Percentiles rank a stretch among this genome's conserved stretches.
Conservation (phyloP, 129 eudicot genomes). For the Oenanthe sinensis region DNA sequence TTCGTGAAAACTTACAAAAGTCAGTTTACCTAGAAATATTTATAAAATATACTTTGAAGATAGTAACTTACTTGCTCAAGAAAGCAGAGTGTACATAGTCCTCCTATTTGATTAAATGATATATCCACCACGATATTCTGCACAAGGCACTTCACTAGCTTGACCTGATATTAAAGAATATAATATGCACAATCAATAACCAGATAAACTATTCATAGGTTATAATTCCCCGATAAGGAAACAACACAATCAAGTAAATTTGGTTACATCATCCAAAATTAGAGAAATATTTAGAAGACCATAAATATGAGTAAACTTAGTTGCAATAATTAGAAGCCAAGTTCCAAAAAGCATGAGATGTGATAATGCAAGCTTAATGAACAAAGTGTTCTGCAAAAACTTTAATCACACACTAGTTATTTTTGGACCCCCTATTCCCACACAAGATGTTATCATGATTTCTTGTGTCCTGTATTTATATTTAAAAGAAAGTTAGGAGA, state of each 20-base stretch:
- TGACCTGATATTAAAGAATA: constrained; percentile 56
- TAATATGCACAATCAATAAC: constrained; percentile 4
- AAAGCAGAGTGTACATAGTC: constrained; percentile 84
- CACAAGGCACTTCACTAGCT: constrained; percentile 87
- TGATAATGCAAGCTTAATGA: neutral
- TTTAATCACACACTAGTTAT: neutral
- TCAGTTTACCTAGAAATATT: neutral
- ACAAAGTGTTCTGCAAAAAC: neutral
- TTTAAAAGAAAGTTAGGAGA: neutral
- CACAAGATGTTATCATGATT: neutral
- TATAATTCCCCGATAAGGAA: neutral
- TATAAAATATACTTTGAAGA: neutral
- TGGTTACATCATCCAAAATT: neutral
- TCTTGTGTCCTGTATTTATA: neutral
- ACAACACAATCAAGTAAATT: neutral
- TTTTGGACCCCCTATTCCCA: neutral
- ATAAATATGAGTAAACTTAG: neutral
- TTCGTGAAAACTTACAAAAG: neutral
- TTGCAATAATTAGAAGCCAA: neutral
- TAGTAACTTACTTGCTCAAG: constrained; percentile 71
- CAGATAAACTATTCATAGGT: constrained; percentile 1
- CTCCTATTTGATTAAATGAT: constrained; percentile 85
- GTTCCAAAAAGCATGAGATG: neutral
- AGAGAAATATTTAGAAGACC: neutral
- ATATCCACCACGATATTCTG: constrained; percentile 82